A percentile compares a stretch with the other conserved stretches of the same genome.
phyloP scores from a whole-genome alignment of 2,329 filamentous ascomycete genomes.

The Alternaria brassicae region DNA sequence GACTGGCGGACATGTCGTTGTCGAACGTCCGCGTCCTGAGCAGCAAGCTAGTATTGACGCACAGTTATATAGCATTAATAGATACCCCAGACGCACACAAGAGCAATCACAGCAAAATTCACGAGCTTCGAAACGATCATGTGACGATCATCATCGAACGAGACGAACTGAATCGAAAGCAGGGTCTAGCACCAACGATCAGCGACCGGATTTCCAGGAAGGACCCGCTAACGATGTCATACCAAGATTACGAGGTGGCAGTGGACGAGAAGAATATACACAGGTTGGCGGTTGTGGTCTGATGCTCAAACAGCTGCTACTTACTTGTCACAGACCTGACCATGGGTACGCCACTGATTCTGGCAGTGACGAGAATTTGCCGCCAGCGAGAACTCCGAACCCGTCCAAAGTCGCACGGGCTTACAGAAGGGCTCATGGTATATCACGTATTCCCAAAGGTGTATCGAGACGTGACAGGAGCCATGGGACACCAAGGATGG shows the following conservation, averaged over 20 bases:
- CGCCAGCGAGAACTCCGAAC: neutral
- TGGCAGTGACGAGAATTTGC: neutral
- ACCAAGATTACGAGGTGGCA: constrained; percentile 21
- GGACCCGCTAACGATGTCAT: neutral
- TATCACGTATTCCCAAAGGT: neutral
- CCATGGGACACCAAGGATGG: neutral
- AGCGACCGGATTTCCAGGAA: constrained; percentile 12
- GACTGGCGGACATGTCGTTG: neutral
- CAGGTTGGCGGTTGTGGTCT: neutral
- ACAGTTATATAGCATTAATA: neutral
- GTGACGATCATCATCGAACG: neutral
- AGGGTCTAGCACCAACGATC: neutral
- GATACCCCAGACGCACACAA: neutral
- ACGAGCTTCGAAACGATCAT: neutral
- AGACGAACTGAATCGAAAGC: neutral
- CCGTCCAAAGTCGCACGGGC: neutral
- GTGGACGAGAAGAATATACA: neutral
- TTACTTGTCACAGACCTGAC: constrained; percentile 4
- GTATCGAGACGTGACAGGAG: neutral
- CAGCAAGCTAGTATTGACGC: neutral
- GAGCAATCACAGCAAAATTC: neutral
- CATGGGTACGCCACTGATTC: neutral
- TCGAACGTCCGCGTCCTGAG: neutral
- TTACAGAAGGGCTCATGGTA: neutral
- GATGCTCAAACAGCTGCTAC: constrained; percentile 5